Evolutionary conservation across 352 stramenopile species (phyloP), one percentile per base, ranked within the genome.

Genomic region (Globisporangium splendens): DNA sequence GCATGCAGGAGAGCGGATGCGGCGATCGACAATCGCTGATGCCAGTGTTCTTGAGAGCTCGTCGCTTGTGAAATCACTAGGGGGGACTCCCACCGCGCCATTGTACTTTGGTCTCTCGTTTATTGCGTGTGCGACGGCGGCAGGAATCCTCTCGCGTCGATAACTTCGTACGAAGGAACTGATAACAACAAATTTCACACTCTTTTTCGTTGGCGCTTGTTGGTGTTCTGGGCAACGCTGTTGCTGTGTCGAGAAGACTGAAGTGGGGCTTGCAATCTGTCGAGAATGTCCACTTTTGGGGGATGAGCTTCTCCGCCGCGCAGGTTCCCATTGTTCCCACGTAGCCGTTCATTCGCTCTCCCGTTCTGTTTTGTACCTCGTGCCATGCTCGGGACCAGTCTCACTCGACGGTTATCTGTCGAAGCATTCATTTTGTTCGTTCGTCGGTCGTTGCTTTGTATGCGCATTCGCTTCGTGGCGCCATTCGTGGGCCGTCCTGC

Each of bases 21-120:
- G 51, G 11, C 59, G 62, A 28, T 66, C 59, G 14, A 63, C 33
- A 8, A 17, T 65, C 35, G 18, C 54, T 8, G 31, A 33, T 13
- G 31, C 21, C 8, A 53, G 28, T 35, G 28, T 10, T 35, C 20
- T 18, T 52, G 56, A 6, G 14, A 12, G 8, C 51, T 58, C 12
- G 18, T 18, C 13, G 28, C 20, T 31, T 17, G 20, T 15, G 20
- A 46, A 20, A 35, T 22, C 8, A 28, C 15, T 6, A 52, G 10
- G 63, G 35, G 51, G 62, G 12, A 41, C 61, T 6, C 53, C 60
- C 35, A 73, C 66, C 12, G 74, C 75, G 3, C 68, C 69, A 1
- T 49, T 83, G 18, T 74, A 75, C 57, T 57, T 85, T 28, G 72
- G 75, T 39, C 56, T 85, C n/a, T 81, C 75, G 3, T 68, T 85